These are phyloP conservation scores for Lyophyllum shimeji DNA, from an alignment of 768 basidiomycete species.

Conservation along the genomic window DNA sequence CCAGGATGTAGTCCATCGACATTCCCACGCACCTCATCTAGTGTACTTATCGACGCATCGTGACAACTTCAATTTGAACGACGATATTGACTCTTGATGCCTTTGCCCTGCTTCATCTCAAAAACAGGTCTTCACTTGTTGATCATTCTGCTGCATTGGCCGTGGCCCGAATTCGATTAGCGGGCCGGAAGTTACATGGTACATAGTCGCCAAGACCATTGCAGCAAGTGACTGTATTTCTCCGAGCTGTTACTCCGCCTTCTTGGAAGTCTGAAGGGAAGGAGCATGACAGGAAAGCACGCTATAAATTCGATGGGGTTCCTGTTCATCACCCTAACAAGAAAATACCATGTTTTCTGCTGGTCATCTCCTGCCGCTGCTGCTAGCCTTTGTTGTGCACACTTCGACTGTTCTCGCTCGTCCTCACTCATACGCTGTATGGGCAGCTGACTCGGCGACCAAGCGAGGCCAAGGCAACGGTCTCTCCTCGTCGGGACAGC, in stretches of 20 bases:
- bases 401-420: slow-evolving; percentile 18
- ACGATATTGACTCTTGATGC: too few relatives aligned
- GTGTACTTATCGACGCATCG: too few relatives aligned
- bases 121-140: too few relatives aligned
- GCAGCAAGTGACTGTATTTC: neutral
- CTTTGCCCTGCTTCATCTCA: too few relatives aligned
- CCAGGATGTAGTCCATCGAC: too few relatives aligned
- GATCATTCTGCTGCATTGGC: neutral
- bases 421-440: slow-evolving; percentile 39
- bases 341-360: slow-evolving; percentile 2
- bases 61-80: too few relatives aligned
- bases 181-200: neutral
- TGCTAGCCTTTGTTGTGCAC: slow-evolving; percentile 1
- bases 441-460: slow-evolving; percentile 47
- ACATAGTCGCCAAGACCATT: neutral
- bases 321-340: neutral
- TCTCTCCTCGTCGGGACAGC: slow-evolving; percentile 27
- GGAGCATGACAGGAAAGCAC: neutral
- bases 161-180: neutral
- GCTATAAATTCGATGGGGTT: neutral
- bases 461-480: slow-evolving; percentile 44
- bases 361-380: neutral
- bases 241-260: slow-evolving; percentile 1
- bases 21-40: too few relatives aligned
- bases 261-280: neutral